Evolutionary conservation across 257 asterid genomes (phyloP).

Genomic region (Plantago ovata): DNA sequence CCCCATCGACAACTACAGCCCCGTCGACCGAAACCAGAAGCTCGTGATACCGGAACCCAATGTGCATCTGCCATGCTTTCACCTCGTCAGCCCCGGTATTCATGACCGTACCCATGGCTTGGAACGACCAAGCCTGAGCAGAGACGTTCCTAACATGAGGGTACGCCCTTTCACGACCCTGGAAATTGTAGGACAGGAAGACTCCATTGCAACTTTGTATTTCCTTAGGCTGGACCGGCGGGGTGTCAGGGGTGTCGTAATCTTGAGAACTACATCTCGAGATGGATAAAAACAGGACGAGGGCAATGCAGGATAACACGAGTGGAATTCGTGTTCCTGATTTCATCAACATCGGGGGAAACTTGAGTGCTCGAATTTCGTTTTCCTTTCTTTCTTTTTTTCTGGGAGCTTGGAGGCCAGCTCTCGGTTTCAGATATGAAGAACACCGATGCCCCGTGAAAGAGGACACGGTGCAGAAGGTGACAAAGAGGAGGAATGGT

Average conservation of each 20-base stretch:
- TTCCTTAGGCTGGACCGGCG: slow-evolving; percentile 42
- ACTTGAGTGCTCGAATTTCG: too few relatives aligned
- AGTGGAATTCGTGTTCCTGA: slow-evolving; percentile 31
- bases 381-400: too few relatives aligned
- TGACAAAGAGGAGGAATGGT: slow-evolving; percentile 22
- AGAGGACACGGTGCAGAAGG: slow-evolving; percentile 43
- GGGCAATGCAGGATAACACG: slow-evolving; percentile 16
- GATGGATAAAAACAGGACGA: slow-evolving; percentile 25
- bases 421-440: not conserved
- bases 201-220: slow-evolving; percentile 60
- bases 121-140: slow-evolving; percentile 84
- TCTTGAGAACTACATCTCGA: slow-evolving; percentile 42
- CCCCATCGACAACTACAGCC: slow-evolving; percentile 52
- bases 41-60: slow-evolving; percentile 70
- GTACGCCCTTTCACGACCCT: slow-evolving; percentile 68
- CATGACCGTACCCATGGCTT: slow-evolving; percentile 39
- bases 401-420: not conserved
- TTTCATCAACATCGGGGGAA: slow-evolving; percentile 15
- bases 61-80: slow-evolving; percentile 59
- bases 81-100: slow-evolving; percentile 65
- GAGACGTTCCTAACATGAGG: slow-evolving; percentile 69
- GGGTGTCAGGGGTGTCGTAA: slow-evolving; percentile 25
- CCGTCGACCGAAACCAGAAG: slow-evolving; percentile 75
- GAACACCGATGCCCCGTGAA: slow-evolving; percentile 63
- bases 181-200: slow-evolving; percentile 49